Evolutionary conservation across 495 filamentous ascomycete species (phyloP).

Genomic region (Neurospora sp.): DNA sequence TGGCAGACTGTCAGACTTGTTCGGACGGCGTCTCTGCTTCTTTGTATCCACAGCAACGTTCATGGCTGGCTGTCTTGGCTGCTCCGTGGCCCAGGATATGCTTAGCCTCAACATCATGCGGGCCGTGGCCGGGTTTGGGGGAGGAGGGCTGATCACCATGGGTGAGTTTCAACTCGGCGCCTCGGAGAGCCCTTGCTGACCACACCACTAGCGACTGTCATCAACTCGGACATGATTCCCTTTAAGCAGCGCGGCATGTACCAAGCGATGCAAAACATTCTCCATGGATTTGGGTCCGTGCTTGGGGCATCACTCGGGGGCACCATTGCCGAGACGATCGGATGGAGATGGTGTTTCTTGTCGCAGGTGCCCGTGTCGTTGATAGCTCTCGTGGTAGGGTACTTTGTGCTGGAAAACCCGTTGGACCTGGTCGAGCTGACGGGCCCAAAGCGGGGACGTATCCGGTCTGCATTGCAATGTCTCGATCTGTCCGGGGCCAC

Average conservation of each 20-base stretch:
- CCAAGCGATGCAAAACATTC: conserved; percentile 52
- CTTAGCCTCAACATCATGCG: conserved; percentile 33
- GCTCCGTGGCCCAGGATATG: conserved; percentile 33
- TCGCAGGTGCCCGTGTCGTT: conserved; percentile 44
- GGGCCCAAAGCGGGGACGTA: conserved; percentile 6
- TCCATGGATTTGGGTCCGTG: conserved; percentile 46
- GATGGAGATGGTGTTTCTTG: conserved; percentile 43
- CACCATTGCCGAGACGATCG: conserved; percentile 37
- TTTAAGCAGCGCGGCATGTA: conserved; percentile 53
- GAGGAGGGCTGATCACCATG: conserved; percentile 52
- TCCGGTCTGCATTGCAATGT: conserved; percentile 36
- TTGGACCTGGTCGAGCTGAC: conserved; percentile 5
- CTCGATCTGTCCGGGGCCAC: conserved; percentile 48
- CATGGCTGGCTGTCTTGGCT: conserved; percentile 36
- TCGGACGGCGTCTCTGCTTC: conserved; percentile 43
- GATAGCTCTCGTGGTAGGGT: conserved; percentile 44
- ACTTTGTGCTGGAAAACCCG: conserved; percentile 40
- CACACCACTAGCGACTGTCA: conserved; percentile 43
- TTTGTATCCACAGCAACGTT: conserved; percentile 40
- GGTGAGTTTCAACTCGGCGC: no score
- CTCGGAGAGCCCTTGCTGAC: no score
- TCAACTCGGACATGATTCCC: conserved; percentile 58
- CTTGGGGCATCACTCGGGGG: conserved; percentile 41
- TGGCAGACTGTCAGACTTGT: conserved; percentile 41
- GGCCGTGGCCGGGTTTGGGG: conserved; percentile 46